Evolutionary conservation across 2,329 filamentous ascomycete genomes (phyloP).

Genomic region (Penicillium sp.): DNA sequence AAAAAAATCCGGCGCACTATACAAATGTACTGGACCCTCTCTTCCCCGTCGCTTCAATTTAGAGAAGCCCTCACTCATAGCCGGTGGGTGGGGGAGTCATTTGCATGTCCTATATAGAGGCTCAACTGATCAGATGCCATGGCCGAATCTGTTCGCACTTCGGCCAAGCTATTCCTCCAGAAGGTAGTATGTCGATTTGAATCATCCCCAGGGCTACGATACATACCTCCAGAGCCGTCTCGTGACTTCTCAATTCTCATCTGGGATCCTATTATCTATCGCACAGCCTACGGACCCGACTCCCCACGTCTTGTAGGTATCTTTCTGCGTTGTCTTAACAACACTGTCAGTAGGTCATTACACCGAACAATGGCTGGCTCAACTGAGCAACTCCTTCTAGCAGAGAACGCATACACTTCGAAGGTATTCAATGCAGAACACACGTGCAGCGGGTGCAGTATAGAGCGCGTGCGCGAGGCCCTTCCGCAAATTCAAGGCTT

Average conservation of each 20-base stretch:
- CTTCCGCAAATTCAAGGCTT: constrained; percentile 31
- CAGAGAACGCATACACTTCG: constrained; percentile 26
- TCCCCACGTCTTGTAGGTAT: constrained; percentile 53
- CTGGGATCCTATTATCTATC: constrained; percentile 31
- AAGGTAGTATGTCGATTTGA: constrained; percentile 29
- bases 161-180: constrained; percentile 26
- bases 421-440: constrained; percentile 24
- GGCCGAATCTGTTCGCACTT: constrained; percentile 10
- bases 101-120: neutral
- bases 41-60: neutral
- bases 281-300: constrained; percentile 27
- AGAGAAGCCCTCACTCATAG: neutral
- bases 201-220: constrained; percentile 24
- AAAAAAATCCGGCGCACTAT: neutral
- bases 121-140: constrained; percentile 1
- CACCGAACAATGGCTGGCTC: constrained; percentile 20
- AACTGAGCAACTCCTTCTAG: constrained; percentile 14
- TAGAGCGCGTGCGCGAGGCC: constrained; percentile 19
- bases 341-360: constrained; percentile 51
- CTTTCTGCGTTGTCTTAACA: constrained; percentile 51
- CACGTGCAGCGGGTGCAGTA: constrained; percentile 14
- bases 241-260: constrained; percentile 30
- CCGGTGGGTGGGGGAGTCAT: neutral
- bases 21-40: neutral
- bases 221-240: constrained; percentile 24